Conservation (phyloP, 116 monocot genomes). For the Papilionanthe hybrid region DNA sequence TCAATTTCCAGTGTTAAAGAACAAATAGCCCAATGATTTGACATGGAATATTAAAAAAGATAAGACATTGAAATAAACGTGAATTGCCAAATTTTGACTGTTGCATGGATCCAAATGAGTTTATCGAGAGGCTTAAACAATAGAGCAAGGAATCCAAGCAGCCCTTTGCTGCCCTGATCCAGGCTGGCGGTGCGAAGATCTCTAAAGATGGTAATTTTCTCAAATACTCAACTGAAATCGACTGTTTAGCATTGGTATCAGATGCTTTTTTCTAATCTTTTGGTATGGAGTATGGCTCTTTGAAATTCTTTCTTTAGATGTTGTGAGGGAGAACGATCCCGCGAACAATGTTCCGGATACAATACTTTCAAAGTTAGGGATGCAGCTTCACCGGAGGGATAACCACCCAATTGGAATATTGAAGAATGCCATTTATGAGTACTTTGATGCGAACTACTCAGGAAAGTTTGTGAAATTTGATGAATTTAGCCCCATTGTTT, state of each 20-base stretch:
- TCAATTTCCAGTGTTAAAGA: too few relatives aligned
- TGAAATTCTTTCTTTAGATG: constrained; percentile 43
- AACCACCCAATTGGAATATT: constrained; percentile 88
- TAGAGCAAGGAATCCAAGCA: constrained; percentile 1
- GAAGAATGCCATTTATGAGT: constrained; percentile 81
- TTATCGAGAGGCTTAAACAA: too few relatives aligned
- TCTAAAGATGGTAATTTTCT: constrained; percentile 51
- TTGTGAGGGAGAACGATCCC: constrained; percentile 81
- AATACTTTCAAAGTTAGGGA: constrained; percentile 76
- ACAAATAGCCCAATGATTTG: too few relatives aligned
- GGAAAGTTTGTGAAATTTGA: constrained; percentile 75
- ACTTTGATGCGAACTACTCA: constrained; percentile 56
- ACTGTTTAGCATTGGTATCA: background rate
- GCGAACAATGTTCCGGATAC: constrained; percentile 86
- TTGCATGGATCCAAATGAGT: too few relatives aligned
- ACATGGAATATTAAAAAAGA: too few relatives aligned
- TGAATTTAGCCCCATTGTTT: constrained; percentile 85
- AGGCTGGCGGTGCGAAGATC: constrained; percentile 77
- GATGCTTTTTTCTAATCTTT: constrained; percentile 5
- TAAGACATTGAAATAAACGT: too few relatives aligned
- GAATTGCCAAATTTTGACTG: too few relatives aligned
- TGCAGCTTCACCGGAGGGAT: constrained; percentile 83
- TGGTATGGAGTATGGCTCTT: background rate
- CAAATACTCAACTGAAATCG: background rate
- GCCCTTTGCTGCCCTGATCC: constrained; percentile 44